These are phyloP conservation scores for Mycosphaerella sp. DNA, from an alignment of 2,329 filamentous ascomycete species.

Conservation along the genomic window DNA sequence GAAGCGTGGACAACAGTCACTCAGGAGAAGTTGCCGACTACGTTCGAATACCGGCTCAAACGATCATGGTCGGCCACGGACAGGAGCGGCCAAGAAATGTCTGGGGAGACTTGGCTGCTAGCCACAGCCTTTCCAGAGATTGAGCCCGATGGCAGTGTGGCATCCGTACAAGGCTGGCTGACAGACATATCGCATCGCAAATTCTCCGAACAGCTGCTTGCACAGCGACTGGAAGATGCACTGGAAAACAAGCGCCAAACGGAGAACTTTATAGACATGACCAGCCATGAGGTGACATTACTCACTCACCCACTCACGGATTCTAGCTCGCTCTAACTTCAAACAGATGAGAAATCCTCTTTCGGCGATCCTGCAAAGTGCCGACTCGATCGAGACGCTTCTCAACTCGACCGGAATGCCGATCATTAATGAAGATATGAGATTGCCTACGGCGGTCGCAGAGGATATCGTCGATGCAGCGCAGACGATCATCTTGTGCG, in stretches of 20 bases:
- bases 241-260: constrained; percentile 35
- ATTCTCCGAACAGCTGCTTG: constrained; percentile 29
- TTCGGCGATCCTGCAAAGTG: constrained; percentile 37
- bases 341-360: constrained; percentile 39
- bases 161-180: constrained; percentile 32
- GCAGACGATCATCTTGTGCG: constrained; percentile 42
- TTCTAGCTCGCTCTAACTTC: no score
- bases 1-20: constrained; percentile 31
- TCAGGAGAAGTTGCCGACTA: constrained; percentile 32
- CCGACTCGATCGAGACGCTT: constrained; percentile 39
- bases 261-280: constrained; percentile 38
- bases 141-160: constrained; percentile 28
- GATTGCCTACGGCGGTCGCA: constrained; percentile 15
- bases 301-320: no score
- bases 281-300: constrained; percentile 41
- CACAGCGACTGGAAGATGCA: constrained; percentile 33
- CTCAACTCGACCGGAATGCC: constrained; percentile 23
- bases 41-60: constrained; percentile 36
- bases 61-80: constrained; percentile 33
- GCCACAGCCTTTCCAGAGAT: constrained; percentile 32
- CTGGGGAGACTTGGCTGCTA: constrained; percentile 31
- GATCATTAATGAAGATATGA: constrained; percentile 25
- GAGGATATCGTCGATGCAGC: constrained; percentile 29
- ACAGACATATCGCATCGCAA: constrained; percentile 34
- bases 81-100: constrained; percentile 25